These are phyloP conservation scores for Phytopythium sindhum DNA, from an alignment of 352 stramenopile genomes.

Conservation along the genomic window DNA sequence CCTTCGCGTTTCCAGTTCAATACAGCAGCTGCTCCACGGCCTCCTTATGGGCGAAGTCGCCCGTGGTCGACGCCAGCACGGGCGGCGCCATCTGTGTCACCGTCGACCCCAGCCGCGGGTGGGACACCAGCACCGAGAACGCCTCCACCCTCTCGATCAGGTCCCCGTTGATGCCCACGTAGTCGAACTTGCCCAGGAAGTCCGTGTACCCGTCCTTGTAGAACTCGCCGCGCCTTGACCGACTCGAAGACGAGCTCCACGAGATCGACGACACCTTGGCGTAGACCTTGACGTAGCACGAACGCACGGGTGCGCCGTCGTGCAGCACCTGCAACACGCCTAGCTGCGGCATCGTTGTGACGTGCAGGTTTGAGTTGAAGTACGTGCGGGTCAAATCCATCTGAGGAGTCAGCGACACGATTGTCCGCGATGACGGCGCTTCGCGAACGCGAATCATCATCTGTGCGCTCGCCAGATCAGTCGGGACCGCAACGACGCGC, in stretches of 20 bases:
- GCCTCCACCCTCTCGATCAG: constrained; percentile 8
- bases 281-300: constrained; percentile 76
- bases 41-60: constrained; percentile 23
- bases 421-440: constrained; percentile 18
- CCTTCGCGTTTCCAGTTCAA: constrained; percentile 3
- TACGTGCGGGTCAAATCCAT: constrained; percentile 42
- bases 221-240: constrained; percentile 29
- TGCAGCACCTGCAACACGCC: constrained; percentile 55
- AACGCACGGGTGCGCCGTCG: constrained; percentile 28
- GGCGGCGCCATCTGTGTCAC: constrained; percentile 45
- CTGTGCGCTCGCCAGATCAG: constrained; percentile 23
- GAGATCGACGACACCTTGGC: constrained; percentile 21
- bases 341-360: constrained; percentile 40
- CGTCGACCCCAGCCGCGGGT: constrained; percentile 36
- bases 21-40: constrained; percentile 29
- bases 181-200: constrained; percentile 69
- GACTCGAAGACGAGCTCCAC: neutral
- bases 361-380: constrained; percentile 45
- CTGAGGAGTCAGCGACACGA: constrained; percentile 17
- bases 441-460: constrained; percentile 53
- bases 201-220: constrained; percentile 86
- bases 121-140: constrained; percentile 19
- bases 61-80: constrained; percentile 30
- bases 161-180: constrained; percentile 56
- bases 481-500: constrained; percentile 24